Percentiles rank a stretch among this genome's conserved stretches.
Conservation (phyloP, 257 asterid species). For the Thymus quinquecostatus region DNA sequence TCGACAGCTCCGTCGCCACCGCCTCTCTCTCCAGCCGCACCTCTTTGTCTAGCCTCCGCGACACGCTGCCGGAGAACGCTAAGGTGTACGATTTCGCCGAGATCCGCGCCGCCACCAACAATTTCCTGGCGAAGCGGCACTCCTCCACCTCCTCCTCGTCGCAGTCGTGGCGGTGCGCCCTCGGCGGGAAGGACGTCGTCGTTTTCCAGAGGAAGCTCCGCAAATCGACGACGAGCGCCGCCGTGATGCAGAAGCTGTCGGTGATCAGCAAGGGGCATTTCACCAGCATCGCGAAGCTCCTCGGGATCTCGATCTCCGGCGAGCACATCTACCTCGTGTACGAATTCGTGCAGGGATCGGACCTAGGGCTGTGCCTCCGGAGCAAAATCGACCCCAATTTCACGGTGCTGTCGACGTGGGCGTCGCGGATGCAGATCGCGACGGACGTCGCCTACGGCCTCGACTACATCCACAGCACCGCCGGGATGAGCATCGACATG, state of each 20-base stretch:
- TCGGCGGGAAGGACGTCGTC: conserved; percentile 63
- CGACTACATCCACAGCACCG: conserved; percentile 81
- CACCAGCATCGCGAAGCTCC: conserved; percentile 72
- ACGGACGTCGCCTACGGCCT: conserved; percentile 86
- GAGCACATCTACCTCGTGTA: conserved; percentile 78
- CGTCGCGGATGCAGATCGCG: conserved; percentile 87
- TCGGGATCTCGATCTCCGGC: conserved; percentile 74
- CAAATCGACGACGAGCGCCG: conserved; percentile 45
- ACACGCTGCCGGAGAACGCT: conserved; percentile 61
- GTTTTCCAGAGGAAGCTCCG: conserved; percentile 78
- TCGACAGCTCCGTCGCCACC: conserved; percentile 65
- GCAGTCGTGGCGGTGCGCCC: conserved; percentile 84
- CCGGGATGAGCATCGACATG: conserved; percentile 68
- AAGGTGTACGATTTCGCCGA: conserved; percentile 76
- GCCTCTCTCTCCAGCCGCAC: conserved; percentile 54
- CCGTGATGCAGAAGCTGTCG: conserved; percentile 52
- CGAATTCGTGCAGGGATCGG: conserved; percentile 69
- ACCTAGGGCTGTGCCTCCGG: conserved; percentile 67
- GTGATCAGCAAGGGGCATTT: conserved; percentile 73
- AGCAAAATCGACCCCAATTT: conserved; percentile 63
- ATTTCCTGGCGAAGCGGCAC: conserved; percentile 74
- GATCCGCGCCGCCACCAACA: conserved; percentile 89
- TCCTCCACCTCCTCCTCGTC: conserved; percentile 78
- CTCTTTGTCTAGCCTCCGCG: conserved; percentile 64
- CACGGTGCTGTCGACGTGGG: conserved; percentile 86